A percentile compares a stretch with the other conserved stretches of the same genome.
phyloP scores from a whole-genome alignment of 2,329 filamentous ascomycete genomes.

The Fusarium aywerte region DNA sequence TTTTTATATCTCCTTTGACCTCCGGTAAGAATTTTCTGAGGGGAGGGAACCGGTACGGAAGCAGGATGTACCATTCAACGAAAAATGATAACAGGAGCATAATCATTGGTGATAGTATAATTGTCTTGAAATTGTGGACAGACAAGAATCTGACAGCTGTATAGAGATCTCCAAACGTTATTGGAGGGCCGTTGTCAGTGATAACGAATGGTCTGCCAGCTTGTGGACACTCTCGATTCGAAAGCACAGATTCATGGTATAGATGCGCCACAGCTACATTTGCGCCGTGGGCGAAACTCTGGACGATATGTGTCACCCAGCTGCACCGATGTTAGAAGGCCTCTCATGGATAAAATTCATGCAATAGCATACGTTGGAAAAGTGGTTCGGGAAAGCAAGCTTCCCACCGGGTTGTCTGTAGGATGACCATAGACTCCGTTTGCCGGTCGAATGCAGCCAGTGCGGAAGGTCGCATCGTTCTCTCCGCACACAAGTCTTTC shows the following conservation, averaged over 20 bases:
- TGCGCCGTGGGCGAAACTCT: conserved; percentile 8
- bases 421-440: conserved; percentile 14
- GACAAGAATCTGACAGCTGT: background rate
- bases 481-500: background rate
- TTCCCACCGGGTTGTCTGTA: background rate
- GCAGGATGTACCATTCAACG: conserved; percentile 7
- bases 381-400: background rate
- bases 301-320: conserved; percentile 7
- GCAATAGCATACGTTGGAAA: background rate
- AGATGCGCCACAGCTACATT: conserved; percentile 19
- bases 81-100: background rate
- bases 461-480: background rate
- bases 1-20: background rate
- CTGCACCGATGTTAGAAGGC: background rate
- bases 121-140: background rate
- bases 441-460: conserved; percentile 18
- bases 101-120: background rate
- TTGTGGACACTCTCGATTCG: background rate
- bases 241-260: conserved; percentile 8
- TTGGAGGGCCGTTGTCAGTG: background rate
- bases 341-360: rapidly evolving
- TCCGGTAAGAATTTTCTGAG: background rate
- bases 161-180: conserved; percentile 7
- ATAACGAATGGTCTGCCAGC: conserved; percentile 13
- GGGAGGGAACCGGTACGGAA: background rate